Evolutionary conservation across 139 green algal species (phyloP).

Genomic region (Haematococcus lacustris): DNA sequence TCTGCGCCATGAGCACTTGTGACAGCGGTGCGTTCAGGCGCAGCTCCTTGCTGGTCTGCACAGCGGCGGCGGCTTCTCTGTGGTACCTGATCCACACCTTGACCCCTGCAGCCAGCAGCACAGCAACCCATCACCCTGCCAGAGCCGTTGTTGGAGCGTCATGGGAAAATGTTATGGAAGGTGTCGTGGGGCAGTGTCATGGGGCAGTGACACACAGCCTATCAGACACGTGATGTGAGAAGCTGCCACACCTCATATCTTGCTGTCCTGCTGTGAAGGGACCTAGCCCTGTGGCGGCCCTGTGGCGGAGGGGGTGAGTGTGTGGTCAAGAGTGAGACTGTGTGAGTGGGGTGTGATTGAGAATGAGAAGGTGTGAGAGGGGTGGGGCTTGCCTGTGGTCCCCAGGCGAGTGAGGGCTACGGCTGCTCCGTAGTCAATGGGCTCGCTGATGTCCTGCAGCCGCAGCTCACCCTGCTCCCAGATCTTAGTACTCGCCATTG

Average conservation of each 20-base stretch:
- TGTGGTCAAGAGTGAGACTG: too few relatives aligned
- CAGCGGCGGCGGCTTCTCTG: neutral
- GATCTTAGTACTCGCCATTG: constrained; percentile 23
- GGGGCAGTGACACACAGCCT: neutral
- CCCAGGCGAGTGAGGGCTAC: constrained; percentile 26
- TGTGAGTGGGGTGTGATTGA: too few relatives aligned
- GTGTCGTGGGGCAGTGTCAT: neutral
- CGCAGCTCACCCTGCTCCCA: constrained; percentile 24
- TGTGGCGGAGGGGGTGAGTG: too few relatives aligned
- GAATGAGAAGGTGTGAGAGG: neutral
- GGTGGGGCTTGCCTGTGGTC: constrained; percentile 5
- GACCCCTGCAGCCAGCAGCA: constrained; percentile 11
- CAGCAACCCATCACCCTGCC: neutral
- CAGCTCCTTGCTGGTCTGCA: too few relatives aligned
- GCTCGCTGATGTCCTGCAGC: neutral
- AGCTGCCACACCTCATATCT: too few relatives aligned
- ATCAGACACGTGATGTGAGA: too few relatives aligned
- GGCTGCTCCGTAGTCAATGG: constrained; percentile 29
- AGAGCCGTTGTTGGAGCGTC: neutral
- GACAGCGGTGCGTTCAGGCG: too few relatives aligned
- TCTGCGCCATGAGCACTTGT: too few relatives aligned
- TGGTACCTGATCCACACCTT: constrained; percentile 35
- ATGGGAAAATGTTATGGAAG: neutral
- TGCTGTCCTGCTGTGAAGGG: too few relatives aligned
- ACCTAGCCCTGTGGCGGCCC: too few relatives aligned